Evolutionary conservation across 1,139 yeast species (phyloP).

Genomic region (Yamadazyma dendronema): DNA sequence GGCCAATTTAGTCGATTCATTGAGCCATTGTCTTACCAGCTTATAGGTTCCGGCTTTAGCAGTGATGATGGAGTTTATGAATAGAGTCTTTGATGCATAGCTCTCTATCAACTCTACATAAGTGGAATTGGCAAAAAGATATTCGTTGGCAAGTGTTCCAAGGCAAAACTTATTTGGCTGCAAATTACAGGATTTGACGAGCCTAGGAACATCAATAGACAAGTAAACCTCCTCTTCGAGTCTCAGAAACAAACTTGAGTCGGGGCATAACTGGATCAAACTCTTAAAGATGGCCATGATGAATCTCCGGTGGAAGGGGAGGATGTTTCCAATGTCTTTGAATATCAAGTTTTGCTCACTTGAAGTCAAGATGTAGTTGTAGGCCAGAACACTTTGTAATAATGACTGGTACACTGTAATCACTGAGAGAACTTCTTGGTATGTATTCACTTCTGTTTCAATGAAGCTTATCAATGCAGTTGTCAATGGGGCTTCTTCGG

Average conservation of each 20-base stretch:
- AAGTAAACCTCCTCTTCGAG: not conserved
- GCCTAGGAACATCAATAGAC: not conserved
- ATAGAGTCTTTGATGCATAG: constrained; percentile 6
- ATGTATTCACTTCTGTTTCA: not conserved
- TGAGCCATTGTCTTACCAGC: constrained; percentile 14
- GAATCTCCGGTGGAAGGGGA: constrained; percentile 6
- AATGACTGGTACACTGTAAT: constrained; percentile 12
- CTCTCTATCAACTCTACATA: constrained; percentile 5
- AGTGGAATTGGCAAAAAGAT: constrained; percentile 9
- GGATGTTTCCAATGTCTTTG: constrained; percentile 9
- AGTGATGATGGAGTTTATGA: constrained; percentile 6
- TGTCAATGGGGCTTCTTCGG: not conserved
- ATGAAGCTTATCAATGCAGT: not conserved
- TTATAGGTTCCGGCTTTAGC: constrained; percentile 5
- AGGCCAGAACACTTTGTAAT: constrained; percentile 11
- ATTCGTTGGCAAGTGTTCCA: constrained; percentile 15
- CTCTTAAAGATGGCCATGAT: constrained; percentile 2
- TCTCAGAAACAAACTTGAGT: not conserved
- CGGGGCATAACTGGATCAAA: not conserved
- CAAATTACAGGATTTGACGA: not conserved
- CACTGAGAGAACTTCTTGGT: constrained; percentile 6
- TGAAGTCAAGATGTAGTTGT: constrained; percentile 12
- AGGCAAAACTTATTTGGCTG: constrained; percentile 6
- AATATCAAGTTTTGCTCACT: constrained; percentile 17
- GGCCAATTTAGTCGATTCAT: constrained; percentile 12